Evolutionary conservation across 306 rosid species (phyloP).

Genomic region (Lithocarpus polystachyus): DNA sequence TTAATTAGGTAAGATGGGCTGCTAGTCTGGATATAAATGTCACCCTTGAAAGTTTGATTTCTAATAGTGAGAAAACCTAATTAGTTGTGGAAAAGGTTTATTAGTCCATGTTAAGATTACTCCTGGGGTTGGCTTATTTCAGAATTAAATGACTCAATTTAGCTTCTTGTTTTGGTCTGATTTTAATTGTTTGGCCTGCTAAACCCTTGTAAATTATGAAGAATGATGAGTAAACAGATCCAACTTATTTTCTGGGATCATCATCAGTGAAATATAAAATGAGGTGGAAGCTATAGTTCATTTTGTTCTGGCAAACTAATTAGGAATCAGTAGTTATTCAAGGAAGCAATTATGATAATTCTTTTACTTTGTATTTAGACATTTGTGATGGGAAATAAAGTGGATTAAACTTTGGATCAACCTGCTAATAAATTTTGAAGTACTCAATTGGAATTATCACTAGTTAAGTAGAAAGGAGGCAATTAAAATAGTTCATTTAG

Average conservation of each 20-base stretch:
- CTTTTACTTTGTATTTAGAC: background rate
- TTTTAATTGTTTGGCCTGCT: background rate
- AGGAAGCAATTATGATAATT: no score
- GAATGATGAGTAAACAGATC: background rate
- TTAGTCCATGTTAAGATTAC: background rate
- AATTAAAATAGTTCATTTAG: background rate
- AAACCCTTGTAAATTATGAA: background rate
- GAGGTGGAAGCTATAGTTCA: background rate
- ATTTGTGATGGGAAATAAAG: background rate
- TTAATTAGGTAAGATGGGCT: background rate
- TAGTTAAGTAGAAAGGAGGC: background rate
- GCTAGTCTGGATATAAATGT: background rate
- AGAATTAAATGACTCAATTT: background rate
- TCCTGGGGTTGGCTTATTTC: background rate
- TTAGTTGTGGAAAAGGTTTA: background rate
- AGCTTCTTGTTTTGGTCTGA: no score
- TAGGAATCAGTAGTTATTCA: no score
- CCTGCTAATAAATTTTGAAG: background rate
- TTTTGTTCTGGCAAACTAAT: background rate
- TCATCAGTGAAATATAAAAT: background rate
- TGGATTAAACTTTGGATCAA: background rate
- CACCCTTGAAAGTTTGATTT: no score
- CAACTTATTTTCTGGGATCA: background rate
- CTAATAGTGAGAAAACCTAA: no score
- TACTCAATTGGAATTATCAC: background rate